Base-by-base conservation (phyloP, 495 filamentous ascomycete species). In the Tuber umbilicatum region DNA sequence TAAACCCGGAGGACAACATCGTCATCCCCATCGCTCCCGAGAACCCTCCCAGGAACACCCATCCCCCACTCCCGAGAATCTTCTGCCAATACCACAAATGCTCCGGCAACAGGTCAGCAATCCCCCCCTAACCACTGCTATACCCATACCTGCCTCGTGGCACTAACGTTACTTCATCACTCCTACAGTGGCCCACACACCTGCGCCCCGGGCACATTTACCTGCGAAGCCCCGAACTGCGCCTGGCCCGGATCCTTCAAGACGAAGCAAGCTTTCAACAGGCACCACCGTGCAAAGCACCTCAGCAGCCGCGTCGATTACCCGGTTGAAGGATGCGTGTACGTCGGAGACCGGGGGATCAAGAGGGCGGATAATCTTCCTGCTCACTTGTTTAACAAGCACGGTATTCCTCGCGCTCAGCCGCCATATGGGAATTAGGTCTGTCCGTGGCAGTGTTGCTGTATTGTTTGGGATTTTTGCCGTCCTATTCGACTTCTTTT, bases 101-200 rank as follows among this genome's bases (percentile, higher is more conserved):
- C 45, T 9, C 45, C 5, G 45, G 45, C 21, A 1, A n/a, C 45
- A n/a, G 45, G 45, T 50, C 2, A 55, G 47, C 6, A 55, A 27
- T 23, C 21, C 17, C 21, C 47, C 47, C 10, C n/a, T n/a, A 7
- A 21, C 47, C 4, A n/a, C 7, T 23, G 2, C 19, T 50, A 7
- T n/a, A n/a, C 0, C 0, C 6, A 0, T 6, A 1, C 21, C 47
- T 7, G 3, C 23, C n/a, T 10, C 23, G n/a, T n/a, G 7, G 0
- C 6, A 2, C n/a, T 55, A 55, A 55, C 47, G 27, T 27, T n/a
- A 55, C 7, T 2, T 9, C 3, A 27, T 19, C 45, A 12, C 23
- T 4, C 50, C 12, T 12, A 7, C n/a, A 55, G 50, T 7, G 50
- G 50, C n/a, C 50, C 50, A 14, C 50, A 55, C 14, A 5, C n/a